These are phyloP conservation scores for Tolypocladium tropicale DNA, from an alignment of 2,329 filamentous ascomycete genomes.

Conservation along the genomic window DNA sequence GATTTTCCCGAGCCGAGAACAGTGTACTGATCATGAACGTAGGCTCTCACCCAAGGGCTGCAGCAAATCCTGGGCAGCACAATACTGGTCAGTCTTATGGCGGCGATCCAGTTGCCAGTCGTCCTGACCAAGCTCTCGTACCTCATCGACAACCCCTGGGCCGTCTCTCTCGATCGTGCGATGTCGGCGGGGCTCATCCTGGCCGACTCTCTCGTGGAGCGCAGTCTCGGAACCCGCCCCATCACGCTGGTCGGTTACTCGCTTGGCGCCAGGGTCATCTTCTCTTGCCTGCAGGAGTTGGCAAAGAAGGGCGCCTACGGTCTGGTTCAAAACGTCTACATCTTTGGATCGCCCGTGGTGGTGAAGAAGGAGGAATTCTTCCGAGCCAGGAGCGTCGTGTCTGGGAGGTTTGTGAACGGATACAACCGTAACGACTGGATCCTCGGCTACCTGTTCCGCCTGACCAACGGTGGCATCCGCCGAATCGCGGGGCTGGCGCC, in stretches of 20 bases:
- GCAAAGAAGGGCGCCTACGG: slow-evolving; percentile 75
- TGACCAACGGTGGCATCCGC: slow-evolving; percentile 86
- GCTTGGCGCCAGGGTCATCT: slow-evolving; percentile 83
- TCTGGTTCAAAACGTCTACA: slow-evolving; percentile 85
- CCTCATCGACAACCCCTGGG: slow-evolving; percentile 97
- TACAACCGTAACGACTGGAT: slow-evolving; percentile 98
- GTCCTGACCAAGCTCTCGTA: slow-evolving; percentile 90
- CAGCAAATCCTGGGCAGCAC: slow-evolving; percentile 92
- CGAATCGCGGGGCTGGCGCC: slow-evolving; percentile 74
- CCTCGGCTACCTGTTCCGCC: slow-evolving; percentile 85
- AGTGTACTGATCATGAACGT: background rate
- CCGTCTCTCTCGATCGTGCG: slow-evolving; percentile 86
- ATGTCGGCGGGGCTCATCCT: slow-evolving; percentile 83
- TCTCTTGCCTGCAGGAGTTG: slow-evolving; percentile 80
- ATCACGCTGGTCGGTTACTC: slow-evolving; percentile 94
- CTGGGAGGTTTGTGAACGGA: slow-evolving; percentile 89
- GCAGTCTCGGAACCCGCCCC: slow-evolving; percentile 81
- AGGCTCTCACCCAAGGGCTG: slow-evolving; percentile 90
- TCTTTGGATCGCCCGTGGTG: slow-evolving; percentile 88
- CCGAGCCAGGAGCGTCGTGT: slow-evolving; percentile 69
- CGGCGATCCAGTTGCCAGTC: slow-evolving; percentile 82
- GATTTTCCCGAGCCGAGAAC: background rate
- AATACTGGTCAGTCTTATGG: slow-evolving; percentile 81
- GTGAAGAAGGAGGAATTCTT: slow-evolving; percentile 86
- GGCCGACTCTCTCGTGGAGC: slow-evolving; percentile 85